Base-by-base conservation (phyloP, 148 eudicot species). In the Rhododendron kiyosumense region DNA sequence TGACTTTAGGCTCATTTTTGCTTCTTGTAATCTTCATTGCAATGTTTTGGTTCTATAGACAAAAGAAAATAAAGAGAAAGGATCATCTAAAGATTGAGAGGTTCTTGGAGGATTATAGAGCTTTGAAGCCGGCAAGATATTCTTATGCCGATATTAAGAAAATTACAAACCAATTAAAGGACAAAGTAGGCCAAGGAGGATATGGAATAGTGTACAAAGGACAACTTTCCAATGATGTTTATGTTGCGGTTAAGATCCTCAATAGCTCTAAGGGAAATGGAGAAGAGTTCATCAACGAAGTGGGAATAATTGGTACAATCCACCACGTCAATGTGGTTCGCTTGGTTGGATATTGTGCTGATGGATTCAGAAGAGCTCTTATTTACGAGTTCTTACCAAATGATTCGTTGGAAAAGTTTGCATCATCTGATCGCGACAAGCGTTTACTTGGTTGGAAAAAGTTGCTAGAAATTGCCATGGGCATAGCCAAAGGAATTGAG, bases 211-310 rank as follows among this genome's bases (percentile, higher is more conserved):
- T 38, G 0, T 38, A 38, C 41, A 0, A 0, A 5, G 41, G 41
- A 38, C 41, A 4, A 38, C 41, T 38, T 38, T 86, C 87, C 14
- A 63, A 78, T 57, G 90, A 89, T n/a, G 73, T 89, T 43, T 43
- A 65, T 38, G 87, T 89, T 7, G 90, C 90, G 0, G 90, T 89
- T 2, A 89, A 89, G 46, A 84, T 89, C n/a, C 88, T 89, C 49
- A 84, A 86, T 63, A 81, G 36, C 43, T 14, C 75, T 28, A 84
- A 81, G 78, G 88, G 88, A 15, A 71, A 83, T 1, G 90, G 82
- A 3, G 88, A 84, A 17, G 90, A 38, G 0, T 87, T 87, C 84
- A 84, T 87, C 83, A 87, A 87, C 18, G 88, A 87, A 67, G 88
- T 87, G 51, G 73, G 77, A 73, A 73, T 30, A 32, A 73, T 73